phyloP scores from a whole-genome alignment of 2,329 filamentous ascomycete species.

The Colletotrichum cereale region DNA sequence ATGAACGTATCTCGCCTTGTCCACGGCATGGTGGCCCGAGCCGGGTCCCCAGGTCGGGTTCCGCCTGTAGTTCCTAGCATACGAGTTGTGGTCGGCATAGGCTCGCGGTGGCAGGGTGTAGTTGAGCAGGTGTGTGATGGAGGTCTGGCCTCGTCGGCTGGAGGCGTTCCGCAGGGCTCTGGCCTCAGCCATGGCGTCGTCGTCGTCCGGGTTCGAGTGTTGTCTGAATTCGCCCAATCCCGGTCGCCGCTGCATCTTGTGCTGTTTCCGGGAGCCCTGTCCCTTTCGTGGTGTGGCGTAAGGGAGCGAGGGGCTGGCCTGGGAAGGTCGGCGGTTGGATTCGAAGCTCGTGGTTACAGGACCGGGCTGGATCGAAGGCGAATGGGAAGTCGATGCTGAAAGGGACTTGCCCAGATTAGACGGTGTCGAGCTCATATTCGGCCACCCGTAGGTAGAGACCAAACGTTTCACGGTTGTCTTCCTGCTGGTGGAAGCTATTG shows the following conservation, averaged over 20 bases:
- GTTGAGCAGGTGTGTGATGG: constrained; percentile 96
- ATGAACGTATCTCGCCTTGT: constrained; percentile 92
- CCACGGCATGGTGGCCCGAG: constrained; percentile 88
- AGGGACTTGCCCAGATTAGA: constrained; percentile 65
- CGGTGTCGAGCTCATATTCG: constrained; percentile 48
- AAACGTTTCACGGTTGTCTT: constrained; percentile 6
- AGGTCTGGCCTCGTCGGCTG: constrained; percentile 91
- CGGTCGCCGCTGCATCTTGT: constrained; percentile 84
- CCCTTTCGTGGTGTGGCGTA: constrained; percentile 74
- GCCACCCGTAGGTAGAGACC: constrained; percentile 24
- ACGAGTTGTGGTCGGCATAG: constrained; percentile 66
- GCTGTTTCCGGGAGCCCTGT: constrained; percentile 83
- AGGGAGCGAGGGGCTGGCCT: constrained; percentile 50
- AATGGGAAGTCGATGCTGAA: constrained; percentile 57
- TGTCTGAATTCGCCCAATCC: constrained; percentile 54
- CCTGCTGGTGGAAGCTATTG: constrained; percentile 20
- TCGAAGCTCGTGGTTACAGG: constrained; percentile 63
- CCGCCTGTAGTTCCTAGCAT: constrained; percentile 71
- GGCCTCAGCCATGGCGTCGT: constrained; percentile 89
- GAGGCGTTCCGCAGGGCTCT: constrained; percentile 68
- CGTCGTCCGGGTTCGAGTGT: constrained; percentile 69
- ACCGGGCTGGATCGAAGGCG: constrained; percentile 55
- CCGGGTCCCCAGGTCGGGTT: constrained; percentile 87
- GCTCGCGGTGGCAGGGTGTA: constrained; percentile 85
- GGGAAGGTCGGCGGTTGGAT: constrained; percentile 60